A percentile compares a stretch with the other conserved stretches of the same genome.
Conservation (phyloP, 352 stramenopile species). For the Globisporangium irregulare region DNA sequence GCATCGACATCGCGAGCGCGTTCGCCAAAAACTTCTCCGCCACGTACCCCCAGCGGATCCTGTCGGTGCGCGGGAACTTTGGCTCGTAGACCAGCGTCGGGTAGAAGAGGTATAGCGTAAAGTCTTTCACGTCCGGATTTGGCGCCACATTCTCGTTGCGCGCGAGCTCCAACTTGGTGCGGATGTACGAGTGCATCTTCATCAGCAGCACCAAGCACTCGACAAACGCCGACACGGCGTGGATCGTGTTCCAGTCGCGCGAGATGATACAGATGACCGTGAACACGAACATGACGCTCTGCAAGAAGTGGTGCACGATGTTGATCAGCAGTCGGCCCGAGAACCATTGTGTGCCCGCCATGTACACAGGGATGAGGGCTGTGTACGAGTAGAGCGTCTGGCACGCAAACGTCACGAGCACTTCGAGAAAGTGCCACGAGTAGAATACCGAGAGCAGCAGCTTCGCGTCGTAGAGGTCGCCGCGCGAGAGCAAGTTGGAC, state of each 20-base stretch:
- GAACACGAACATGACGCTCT: constrained; percentile 73
- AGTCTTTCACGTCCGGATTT: constrained; percentile 47
- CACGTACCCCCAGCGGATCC: constrained; percentile 86
- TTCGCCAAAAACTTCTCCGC: constrained; percentile 76
- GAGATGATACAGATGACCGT: constrained; percentile 64
- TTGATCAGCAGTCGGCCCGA: constrained; percentile 52
- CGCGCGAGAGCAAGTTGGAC: constrained; percentile 46
- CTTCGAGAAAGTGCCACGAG: constrained; percentile 67
- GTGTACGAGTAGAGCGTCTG: constrained; percentile 73
- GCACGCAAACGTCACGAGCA: constrained; percentile 62
- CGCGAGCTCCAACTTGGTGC: constrained; percentile 62
- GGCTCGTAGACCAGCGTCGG: constrained; percentile 96
- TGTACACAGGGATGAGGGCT: constrained; percentile 67
- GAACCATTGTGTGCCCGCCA: constrained; percentile 39
- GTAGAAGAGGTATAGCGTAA: constrained; percentile 65
- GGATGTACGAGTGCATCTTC: constrained; percentile 86
- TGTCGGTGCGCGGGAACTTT: constrained; percentile 81
- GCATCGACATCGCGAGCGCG: constrained; percentile 70
- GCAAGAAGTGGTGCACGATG: constrained; percentile 64
- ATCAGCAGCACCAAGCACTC: constrained; percentile 74
- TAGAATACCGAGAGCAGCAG: constrained; percentile 70
- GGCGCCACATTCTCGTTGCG: constrained; percentile 28
- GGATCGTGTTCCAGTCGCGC: constrained; percentile 72
- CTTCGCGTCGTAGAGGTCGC: constrained; percentile 47
- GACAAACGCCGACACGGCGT: constrained; percentile 71